Evolutionary conservation across 2,329 filamentous ascomycete genomes (phyloP).

Genomic region (Pseudogymnoascus sp.): DNA sequence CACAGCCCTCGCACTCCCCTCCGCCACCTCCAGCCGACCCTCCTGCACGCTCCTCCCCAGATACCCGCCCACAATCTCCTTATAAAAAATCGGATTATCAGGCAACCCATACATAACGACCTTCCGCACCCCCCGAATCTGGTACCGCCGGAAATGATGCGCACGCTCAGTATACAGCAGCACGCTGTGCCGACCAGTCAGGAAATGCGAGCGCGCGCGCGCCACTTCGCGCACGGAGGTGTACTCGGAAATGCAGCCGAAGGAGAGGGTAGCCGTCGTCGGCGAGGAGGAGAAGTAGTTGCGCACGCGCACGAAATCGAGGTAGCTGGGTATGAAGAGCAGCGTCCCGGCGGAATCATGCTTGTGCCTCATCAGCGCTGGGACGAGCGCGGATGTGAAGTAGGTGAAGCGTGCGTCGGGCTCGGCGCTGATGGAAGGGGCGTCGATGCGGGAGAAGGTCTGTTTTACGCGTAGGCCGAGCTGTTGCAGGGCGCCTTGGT

Average conservation of each 20-base stretch:
- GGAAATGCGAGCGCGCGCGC: conserved; percentile 79
- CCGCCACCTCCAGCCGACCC: conserved; percentile 46
- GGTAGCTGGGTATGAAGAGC: conserved; percentile 85
- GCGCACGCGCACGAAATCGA: conserved; percentile 88
- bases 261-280: conserved; percentile 49
- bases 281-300: conserved; percentile 78
- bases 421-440: conserved; percentile 61
- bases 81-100: conserved; percentile 78
- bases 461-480: conserved; percentile 68
- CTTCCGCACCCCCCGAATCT: conserved; percentile 69
- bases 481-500: conserved; percentile 65
- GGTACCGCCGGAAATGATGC: conserved; percentile 93
- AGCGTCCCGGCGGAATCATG: conserved; percentile 64
- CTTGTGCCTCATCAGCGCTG: conserved; percentile 62
- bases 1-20: conserved; percentile 53
- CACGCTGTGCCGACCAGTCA: conserved; percentile 72
- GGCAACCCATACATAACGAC: conserved; percentile 88
- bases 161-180: conserved; percentile 88
- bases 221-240: conserved; percentile 70
- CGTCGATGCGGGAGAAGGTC: conserved; percentile 82
- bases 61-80: conserved; percentile 65
- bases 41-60: conserved; percentile 53
- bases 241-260: conserved; percentile 86
- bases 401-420: conserved; percentile 86
- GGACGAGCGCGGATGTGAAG: conserved; percentile 76